Base-by-base conservation (phyloP, 2,329 filamentous ascomycete species). In the Venturia effusa region DNA sequence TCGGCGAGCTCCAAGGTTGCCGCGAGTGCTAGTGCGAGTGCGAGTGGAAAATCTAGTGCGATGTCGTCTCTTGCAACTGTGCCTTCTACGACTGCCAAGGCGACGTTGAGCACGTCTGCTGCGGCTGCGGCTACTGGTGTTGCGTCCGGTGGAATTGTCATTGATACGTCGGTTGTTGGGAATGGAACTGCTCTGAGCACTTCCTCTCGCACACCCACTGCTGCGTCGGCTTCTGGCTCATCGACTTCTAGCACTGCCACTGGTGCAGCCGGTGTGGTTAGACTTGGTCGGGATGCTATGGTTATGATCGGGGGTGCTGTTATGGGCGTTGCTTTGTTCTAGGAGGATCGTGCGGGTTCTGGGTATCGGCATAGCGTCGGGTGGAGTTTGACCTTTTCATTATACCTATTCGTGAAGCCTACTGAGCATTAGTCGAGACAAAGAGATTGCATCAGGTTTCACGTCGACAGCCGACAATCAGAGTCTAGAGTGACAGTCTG, bases 271-370 rank as follows among this genome's bases (percentile, higher is more conserved):
- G 51, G 51, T 7, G 51, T 57, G 30, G 51, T 57, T 57, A 57
- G 51, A 57, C 6, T 57, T 34, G 51, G 51, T n/a, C 30, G 51
- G 30, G 51, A 57, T 32, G 51, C 27, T 32, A 32, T 57, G 27
- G 27, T 57, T 15, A 34, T 57, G 51, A 22, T 57, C 11, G 51
- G 15, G n/a, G 51, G 51, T 32, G 51, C 51, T 57, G 51, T 57
- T 57, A 17, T 57, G 32, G 51, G 51, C n/a, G 51, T 57, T 34
- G 51, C 51, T 32, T n/a, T 57, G 51, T 34, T 57, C 27, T 57
- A 57, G 22, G 51, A n/a, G n/a, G 51, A 30, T 34, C 15, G 51
- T 32, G 8, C 6, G 10, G 15, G 51, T 11, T n/a, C 19, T 19
- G 17, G 15, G 37, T 39, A 39, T 57, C 4, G 51, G 51, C 45